phyloP scores from a whole-genome alignment of 1,284 basidiomycete genomes.

The Phellopilus nigrolimitatus region DNA sequence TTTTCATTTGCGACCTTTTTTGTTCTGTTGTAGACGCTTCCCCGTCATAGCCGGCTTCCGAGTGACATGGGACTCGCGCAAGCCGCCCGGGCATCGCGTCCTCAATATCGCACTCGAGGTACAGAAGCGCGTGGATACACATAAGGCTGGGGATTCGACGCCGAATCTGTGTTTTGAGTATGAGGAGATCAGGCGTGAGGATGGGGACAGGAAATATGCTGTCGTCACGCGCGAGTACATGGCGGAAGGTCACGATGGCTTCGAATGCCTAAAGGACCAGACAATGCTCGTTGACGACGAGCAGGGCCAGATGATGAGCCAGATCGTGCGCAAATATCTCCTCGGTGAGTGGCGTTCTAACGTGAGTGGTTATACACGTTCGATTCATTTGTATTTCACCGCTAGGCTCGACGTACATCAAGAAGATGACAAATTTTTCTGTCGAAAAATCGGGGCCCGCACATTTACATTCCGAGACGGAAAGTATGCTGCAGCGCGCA shows the following conservation, averaged over 20 bases:
- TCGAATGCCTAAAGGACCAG: slow-evolving; percentile 60
- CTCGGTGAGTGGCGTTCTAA: slow-evolving; percentile 51
- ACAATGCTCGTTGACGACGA: slow-evolving; percentile 81
- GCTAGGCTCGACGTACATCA: slow-evolving; percentile 63
- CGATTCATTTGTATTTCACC: neutral
- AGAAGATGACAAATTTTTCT: slow-evolving; percentile 51
- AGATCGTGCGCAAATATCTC: slow-evolving; percentile 80
- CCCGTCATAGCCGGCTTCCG: slow-evolving; percentile 85
- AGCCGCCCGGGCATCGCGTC: slow-evolving; percentile 66
- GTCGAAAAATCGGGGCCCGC: slow-evolving; percentile 24
- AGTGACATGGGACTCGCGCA: slow-evolving; percentile 82
- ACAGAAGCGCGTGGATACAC: slow-evolving; percentile 34
- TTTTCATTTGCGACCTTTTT: slow-evolving; percentile 15
- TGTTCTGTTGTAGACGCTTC: slow-evolving; percentile 59
- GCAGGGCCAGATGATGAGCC: slow-evolving; percentile 75
- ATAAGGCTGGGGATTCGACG: slow-evolving; percentile 37
- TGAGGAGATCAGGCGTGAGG: slow-evolving; percentile 50
- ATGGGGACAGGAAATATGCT: slow-evolving; percentile 59
- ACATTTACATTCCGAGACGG: slow-evolving; percentile 40
- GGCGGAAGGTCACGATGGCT: slow-evolving; percentile 81
- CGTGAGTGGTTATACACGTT: neutral
- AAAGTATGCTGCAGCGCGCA: slow-evolving; percentile 39
- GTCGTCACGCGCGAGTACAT: slow-evolving; percentile 77
- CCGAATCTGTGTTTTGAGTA: slow-evolving; percentile 38
- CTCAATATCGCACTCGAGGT: slow-evolving; percentile 62